A percentile compares a stretch with the other conserved stretches of the same genome.
These are phyloP conservation scores for Excoecaria agallocha DNA, from an alignment of 345 rosid genomes.

Conservation along the genomic window DNA sequence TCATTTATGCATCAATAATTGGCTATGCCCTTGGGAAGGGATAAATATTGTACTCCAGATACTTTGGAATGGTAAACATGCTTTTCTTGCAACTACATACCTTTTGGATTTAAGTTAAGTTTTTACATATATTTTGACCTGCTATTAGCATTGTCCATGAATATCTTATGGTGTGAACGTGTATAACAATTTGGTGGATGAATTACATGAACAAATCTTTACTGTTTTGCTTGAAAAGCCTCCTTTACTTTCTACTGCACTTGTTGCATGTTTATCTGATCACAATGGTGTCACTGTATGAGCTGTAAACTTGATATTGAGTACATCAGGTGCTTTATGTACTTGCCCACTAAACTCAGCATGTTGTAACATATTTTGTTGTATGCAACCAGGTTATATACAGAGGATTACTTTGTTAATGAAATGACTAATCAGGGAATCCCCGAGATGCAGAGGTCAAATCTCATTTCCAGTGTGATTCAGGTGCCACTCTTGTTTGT, in stretches of 20 bases:
- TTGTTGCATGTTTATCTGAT: constrained; percentile 1
- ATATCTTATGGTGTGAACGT: neutral
- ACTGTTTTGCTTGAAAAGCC: neutral
- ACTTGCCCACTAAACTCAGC: neutral
- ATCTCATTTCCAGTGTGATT: constrained; percentile 81
- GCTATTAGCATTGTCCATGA: neutral
- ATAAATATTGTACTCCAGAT: neutral
- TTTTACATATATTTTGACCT: neutral
- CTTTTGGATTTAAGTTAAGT: neutral
- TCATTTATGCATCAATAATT: neutral
- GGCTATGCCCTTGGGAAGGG: neutral
- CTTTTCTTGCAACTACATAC: neutral
- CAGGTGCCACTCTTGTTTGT: constrained; percentile 52
- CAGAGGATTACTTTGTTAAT: constrained; percentile 75
- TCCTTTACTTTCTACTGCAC: constrained; percentile 1
- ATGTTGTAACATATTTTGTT: constrained; percentile 9
- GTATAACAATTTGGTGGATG: neutral
- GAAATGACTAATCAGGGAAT: constrained; percentile 85
- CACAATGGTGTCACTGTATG: neutral
- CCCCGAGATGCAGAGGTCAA: constrained; percentile 96
- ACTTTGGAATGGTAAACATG: neutral
- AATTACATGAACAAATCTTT: constrained; percentile 2
- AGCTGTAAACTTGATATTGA: neutral
- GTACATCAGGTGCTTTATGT: neutral
- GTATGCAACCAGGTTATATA: constrained; percentile 58